Evolutionary conservation across 257 asterid species (phyloP).

Genomic region (Catharanthus roseus): DNA sequence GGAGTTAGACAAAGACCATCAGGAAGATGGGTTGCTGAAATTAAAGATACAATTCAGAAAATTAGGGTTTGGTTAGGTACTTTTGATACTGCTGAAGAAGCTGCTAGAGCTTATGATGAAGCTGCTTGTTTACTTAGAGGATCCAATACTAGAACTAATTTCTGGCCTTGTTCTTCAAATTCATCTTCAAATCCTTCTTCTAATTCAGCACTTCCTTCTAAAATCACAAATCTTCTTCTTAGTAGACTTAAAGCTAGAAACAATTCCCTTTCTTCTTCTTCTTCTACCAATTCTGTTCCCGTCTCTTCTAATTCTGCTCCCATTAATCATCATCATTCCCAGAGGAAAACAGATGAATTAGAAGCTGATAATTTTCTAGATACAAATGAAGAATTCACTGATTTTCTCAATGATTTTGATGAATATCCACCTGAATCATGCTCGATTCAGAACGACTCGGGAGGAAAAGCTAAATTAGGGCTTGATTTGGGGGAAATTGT

Average conservation of each 20-base stretch:
- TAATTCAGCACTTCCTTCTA: slow-evolving; percentile 59
- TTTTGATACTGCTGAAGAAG: slow-evolving; percentile 78
- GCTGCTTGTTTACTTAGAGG: slow-evolving; percentile 84
- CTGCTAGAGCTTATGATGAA: slow-evolving; percentile 75
- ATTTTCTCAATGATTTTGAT: slow-evolving; percentile 53
- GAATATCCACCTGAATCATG: slow-evolving; percentile 29
- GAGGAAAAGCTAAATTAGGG: slow-evolving; percentile 15
- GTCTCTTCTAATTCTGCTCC: no score
- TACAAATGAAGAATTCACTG: slow-evolving; percentile 31
- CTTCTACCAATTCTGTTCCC: slow-evolving; percentile 4
- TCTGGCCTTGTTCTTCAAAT: slow-evolving; percentile 60
- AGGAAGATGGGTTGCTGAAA: slow-evolving; percentile 87
- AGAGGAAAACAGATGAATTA: slow-evolving; percentile 10
- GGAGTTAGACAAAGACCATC: slow-evolving; percentile 79
- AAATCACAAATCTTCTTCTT: slow-evolving; percentile 63
- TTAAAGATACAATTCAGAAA: slow-evolving; percentile 70
- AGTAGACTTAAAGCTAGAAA: slow-evolving; percentile 63
- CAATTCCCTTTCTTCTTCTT: slow-evolving; percentile 24
- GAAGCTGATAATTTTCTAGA: slow-evolving; percentile 36
- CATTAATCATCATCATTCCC: slow-evolving; percentile 15
- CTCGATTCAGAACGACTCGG: slow-evolving; percentile 3
- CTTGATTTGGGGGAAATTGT: slow-evolving; percentile 21
- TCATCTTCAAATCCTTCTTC: slow-evolving; percentile 38
- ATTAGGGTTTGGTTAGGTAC: slow-evolving; percentile 79
- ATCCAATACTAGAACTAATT: slow-evolving; percentile 71